Percentiles rank a stretch among this genome's conserved stretches.
phyloP scores from a whole-genome alignment of 1,139 yeast genomes.

The Kodamaea alishanica region DNA sequence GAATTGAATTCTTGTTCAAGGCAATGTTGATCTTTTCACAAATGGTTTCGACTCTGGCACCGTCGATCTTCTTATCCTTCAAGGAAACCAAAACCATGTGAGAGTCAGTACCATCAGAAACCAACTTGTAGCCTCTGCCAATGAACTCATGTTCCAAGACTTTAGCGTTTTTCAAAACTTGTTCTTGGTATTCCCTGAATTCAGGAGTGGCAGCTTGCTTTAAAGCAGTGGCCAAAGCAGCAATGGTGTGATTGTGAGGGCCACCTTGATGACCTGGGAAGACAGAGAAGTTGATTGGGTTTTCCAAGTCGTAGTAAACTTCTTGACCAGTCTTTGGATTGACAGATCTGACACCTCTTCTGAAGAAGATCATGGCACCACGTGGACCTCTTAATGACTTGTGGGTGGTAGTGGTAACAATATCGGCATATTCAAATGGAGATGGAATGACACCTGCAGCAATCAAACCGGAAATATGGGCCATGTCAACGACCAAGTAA shows the following conservation, averaged over 20 bases:
- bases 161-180: conserved; percentile 87
- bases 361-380: conserved; percentile 98
- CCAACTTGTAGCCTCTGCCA: conserved; percentile 72
- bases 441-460: conserved; percentile 97
- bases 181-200: conserved; percentile 84
- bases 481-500: conserved; percentile 95
- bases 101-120: conserved; percentile 93
- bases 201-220: conserved; percentile 92
- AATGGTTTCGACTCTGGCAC: conserved; percentile 95
- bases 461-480: conserved; percentile 93
- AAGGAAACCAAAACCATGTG: conserved; percentile 91
- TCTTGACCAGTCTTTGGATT: conserved; percentile 92
- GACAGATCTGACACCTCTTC: conserved; percentile 89
- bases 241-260: conserved; percentile 97
- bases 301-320: conserved; percentile 84
- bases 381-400: conserved; percentile 98
- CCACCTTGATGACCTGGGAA: conserved; percentile 99
- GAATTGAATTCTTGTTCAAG: conserved; percentile 93
- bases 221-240: conserved; percentile 94
- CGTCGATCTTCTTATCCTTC: conserved; percentile 88
- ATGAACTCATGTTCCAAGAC: conserved; percentile 73
- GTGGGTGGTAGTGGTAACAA: conserved; percentile 97
- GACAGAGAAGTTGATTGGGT: conserved; percentile 93
- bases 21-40: conserved; percentile 96
- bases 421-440: conserved; percentile 94